Percentiles rank a stretch among this genome's conserved stretches.
These are phyloP conservation scores for Phytophthora pisi DNA, from an alignment of 352 stramenopile genomes.

Conservation along the genomic window DNA sequence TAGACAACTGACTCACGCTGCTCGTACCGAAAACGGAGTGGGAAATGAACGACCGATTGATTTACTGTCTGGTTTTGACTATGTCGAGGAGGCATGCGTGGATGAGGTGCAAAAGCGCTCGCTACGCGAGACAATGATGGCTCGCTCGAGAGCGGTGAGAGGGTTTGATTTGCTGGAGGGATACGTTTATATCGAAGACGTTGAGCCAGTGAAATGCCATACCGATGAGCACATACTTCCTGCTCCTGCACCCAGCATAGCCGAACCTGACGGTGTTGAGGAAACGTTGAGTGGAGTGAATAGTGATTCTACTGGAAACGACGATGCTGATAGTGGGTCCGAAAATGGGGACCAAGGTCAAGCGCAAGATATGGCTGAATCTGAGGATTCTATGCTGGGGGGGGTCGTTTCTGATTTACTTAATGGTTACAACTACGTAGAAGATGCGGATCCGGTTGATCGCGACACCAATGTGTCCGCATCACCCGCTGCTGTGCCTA, in stretches of 20 bases:
- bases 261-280: background rate
- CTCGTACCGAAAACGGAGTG: background rate
- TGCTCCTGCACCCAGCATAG: background rate
- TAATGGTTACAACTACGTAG: background rate
- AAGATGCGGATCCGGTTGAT: background rate
- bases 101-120: background rate
- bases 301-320: background rate
- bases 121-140: background rate
- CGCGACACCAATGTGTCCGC: background rate
- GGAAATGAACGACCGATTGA: conserved; percentile 14
- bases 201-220: conserved; percentile 9
- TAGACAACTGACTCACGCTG: conserved; percentile 25
- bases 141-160: background rate
- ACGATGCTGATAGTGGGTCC: background rate
- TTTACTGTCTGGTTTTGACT: conserved; percentile 43
- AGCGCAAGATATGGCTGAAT: background rate
- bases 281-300: background rate
- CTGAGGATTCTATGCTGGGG: background rate
- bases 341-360: background rate
- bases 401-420: background rate
- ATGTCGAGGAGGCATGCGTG: conserved; percentile 31
- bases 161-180: conserved; percentile 34
- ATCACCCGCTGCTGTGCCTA: too few relatives aligned
- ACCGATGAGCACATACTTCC: background rate
- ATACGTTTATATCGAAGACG: conserved; percentile 49